phyloP scores from a whole-genome alignment of 441 rosid genomes.

The Gossypium schwendimanii region DNA sequence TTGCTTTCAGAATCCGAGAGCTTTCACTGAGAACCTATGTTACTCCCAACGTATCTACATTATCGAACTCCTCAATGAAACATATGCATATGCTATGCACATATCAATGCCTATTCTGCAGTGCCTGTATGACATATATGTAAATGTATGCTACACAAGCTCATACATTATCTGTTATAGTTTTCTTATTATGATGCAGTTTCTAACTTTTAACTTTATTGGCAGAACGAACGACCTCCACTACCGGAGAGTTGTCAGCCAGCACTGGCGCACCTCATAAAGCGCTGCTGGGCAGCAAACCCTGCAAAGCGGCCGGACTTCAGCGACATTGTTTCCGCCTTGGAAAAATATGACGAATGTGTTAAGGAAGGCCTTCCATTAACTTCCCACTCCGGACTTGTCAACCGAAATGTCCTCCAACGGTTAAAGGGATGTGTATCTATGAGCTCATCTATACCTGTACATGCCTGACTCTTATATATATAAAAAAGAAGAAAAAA shows the following conservation, averaged over 20 bases:
- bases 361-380: constrained; percentile 84
- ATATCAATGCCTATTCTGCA: not conserved
- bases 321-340: constrained; percentile 63
- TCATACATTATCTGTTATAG: not conserved
- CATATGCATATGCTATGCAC: not conserved
- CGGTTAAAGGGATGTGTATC: constrained; percentile 72
- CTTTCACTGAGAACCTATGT: not conserved
- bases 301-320: constrained; percentile 89
- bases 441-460: constrained; percentile 63
- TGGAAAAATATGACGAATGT: constrained; percentile 81
- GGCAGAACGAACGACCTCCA: constrained; percentile 86
- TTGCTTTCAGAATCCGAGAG: not conserved
- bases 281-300: constrained; percentile 82
- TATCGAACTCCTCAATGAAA: not conserved
- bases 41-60: not conserved
- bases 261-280: constrained; percentile 72
- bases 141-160: not conserved
- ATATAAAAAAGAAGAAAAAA: not conserved
- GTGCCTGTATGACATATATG: not conserved
- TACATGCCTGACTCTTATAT: constrained; percentile 49
- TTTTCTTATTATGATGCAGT: not conserved
- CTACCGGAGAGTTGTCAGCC: constrained; percentile 90
- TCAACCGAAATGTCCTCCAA: constrained; percentile 52
- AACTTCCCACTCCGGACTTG: constrained; percentile 58
- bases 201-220: not conserved